Evolutionary conservation across 2,329 filamentous ascomycete species (phyloP).

Genomic region (Xylariomycetidae sp.): DNA sequence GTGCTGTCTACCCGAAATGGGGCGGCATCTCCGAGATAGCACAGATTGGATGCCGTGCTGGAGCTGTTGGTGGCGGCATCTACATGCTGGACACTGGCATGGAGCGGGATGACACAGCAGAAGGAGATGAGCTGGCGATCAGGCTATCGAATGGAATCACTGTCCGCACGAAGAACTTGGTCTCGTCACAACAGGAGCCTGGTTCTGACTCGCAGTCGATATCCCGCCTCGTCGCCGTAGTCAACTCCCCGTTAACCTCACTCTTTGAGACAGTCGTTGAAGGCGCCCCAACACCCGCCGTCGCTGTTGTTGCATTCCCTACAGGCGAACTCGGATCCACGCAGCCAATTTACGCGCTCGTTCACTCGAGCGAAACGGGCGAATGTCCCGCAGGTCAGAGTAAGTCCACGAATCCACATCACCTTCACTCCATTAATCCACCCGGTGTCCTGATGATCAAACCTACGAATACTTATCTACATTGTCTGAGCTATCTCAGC

Average conservation of each 20-base stretch:
- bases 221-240: slow-evolving; percentile 60
- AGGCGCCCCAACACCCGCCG: slow-evolving; percentile 68
- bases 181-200: slow-evolving; percentile 36
- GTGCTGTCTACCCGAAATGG: slow-evolving; percentile 87
- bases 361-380: slow-evolving; percentile 85
- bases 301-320: slow-evolving; percentile 64
- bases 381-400: slow-evolving; percentile 86
- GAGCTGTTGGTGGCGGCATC: slow-evolving; percentile 82
- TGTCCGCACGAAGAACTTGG: slow-evolving; percentile 49
- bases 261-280: slow-evolving; percentile 70
- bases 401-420: no score
- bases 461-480: slow-evolving; percentile 98
- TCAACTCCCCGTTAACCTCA: slow-evolving; percentile 56
- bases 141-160: slow-evolving; percentile 51
- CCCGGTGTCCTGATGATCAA: slow-evolving; percentile 73
- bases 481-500: slow-evolving; percentile 94
- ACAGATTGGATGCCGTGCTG: slow-evolving; percentile 85
- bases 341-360: slow-evolving; percentile 52
- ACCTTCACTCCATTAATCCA: slow-evolving; percentile 6
- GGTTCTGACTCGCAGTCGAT: slow-evolving; percentile 29
- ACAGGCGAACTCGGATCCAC: slow-evolving; percentile 34
- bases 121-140: slow-evolving; percentile 33
- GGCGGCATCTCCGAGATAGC: slow-evolving; percentile 82
- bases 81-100: slow-evolving; percentile 79
- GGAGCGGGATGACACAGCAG: slow-evolving; percentile 25